Conservation (phyloP, 169 alveolate genomes). For the Babesia gibsoni region DNA sequence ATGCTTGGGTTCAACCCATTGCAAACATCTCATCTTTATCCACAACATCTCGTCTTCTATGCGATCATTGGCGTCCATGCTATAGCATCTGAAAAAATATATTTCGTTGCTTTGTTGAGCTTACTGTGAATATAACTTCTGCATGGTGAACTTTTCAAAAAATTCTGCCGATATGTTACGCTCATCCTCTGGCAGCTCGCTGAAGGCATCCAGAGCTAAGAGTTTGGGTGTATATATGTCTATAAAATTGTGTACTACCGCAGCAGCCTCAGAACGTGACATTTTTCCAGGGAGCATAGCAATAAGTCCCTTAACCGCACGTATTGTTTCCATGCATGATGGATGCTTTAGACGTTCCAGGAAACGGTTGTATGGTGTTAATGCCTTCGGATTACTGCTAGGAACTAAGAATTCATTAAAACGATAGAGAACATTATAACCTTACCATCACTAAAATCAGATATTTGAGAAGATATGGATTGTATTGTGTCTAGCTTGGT, state of each 20-base stretch:
- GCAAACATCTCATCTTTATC: conserved; percentile 66
- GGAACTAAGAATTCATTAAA: background rate
- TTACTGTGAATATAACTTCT: conserved; percentile 55
- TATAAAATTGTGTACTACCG: conserved; percentile 63
- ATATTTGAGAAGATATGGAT: background rate
- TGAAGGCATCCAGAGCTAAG: conserved; percentile 37
- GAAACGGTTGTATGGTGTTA: conserved; percentile 74
- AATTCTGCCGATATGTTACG: conserved; percentile 24
- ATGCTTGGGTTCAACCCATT: conserved; percentile 71
- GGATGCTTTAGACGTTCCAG: conserved; percentile 74
- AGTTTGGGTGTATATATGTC: conserved; percentile 57
- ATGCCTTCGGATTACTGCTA: conserved; percentile 11
- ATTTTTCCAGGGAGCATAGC: conserved; percentile 61
- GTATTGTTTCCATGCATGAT: conserved; percentile 72
- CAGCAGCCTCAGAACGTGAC: conserved; percentile 70
- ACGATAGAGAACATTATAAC: no score
- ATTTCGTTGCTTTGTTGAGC: background rate
- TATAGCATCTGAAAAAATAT: conserved; percentile 25
- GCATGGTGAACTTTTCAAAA: conserved; percentile 63
- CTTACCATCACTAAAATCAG: background rate
- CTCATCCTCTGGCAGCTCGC: conserved; percentile 41
- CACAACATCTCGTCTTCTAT: conserved; percentile 68
- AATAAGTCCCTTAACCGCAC: conserved; percentile 62
- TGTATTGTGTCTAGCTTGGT: background rate
- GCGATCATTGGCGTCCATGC: conserved; percentile 68